Conservation (phyloP, 192 early-diverging fungal species). For the Mortierella claussenii region DNA sequence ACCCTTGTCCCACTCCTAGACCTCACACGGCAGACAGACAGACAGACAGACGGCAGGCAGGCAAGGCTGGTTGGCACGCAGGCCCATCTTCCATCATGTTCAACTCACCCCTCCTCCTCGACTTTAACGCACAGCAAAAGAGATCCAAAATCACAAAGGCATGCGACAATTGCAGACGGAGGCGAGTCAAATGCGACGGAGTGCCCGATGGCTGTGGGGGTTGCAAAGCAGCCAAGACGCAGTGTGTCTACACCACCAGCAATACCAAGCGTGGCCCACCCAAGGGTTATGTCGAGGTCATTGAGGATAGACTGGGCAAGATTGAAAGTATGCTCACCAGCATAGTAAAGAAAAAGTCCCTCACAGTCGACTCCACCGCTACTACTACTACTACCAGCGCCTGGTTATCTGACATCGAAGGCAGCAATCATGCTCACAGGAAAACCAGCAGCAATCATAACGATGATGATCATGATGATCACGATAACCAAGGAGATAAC, state of each 20-base stretch:
- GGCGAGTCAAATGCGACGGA: constrained; percentile 79
- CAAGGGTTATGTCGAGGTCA: constrained; percentile 79
- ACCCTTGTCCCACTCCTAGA: too few relatives aligned
- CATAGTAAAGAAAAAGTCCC: constrained; percentile 57
- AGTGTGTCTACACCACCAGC: constrained; percentile 72
- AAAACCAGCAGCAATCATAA: too few relatives aligned
- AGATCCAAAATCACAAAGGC: constrained; percentile 56
- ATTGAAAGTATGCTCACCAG: constrained; percentile 66
- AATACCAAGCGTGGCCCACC: constrained; percentile 79
- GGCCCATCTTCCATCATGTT: constrained; percentile 37
- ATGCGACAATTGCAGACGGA: constrained; percentile 72
- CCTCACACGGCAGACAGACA: too few relatives aligned
- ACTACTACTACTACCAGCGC: background rate
- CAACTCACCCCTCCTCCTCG: constrained; percentile 46
- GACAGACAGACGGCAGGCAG: too few relatives aligned
- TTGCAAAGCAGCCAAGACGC: constrained; percentile 64
- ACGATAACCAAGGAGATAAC: too few relatives aligned
- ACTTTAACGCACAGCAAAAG: constrained; percentile 47
- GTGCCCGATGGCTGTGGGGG: constrained; percentile 67
- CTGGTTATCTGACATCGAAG: constrained; percentile 17
- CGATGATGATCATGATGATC: too few relatives aligned
- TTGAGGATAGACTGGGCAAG: constrained; percentile 70
- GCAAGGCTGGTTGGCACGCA: too few relatives aligned
- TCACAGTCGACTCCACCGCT: constrained; percentile 9
- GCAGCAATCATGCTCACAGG: constrained; percentile 29